Evolutionary conservation across 2,329 filamentous ascomycete species (phyloP), one percentile per base, ranked within the genome.

Genomic region (Epichloe hybrida): DNA sequence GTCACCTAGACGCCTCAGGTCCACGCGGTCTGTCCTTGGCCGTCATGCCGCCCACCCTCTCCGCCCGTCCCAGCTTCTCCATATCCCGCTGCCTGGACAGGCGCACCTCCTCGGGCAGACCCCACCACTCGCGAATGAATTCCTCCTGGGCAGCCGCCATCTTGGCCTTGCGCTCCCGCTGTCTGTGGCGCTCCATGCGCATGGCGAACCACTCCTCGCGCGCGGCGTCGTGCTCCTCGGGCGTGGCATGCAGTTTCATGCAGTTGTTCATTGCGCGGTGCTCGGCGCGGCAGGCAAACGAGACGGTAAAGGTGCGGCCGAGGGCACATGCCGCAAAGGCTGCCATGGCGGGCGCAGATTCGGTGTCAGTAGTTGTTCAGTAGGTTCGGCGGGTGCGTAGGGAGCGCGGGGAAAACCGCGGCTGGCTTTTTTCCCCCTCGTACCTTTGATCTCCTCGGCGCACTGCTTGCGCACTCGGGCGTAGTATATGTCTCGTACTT

Each of bases 261-360:
- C 93, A 98, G 54, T 73, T 76, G 71, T 98, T 98, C 93, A 98
- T 98, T 37, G 77, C 75, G 55, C 84, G 81, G 61, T 89, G 85
- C 62, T 90, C 77, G 46, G 76, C 70, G 50, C 88, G 84, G 72
- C 93, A 98, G 49, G 82, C 79, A 74, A 93, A 96, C 12, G 89
- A 85, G 52, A 93, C 86, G 51, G 84, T 89, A 60, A 97, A 80
- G 5, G 90, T 97, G 57, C 88, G 86, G 63, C 84, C 83, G 47
- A 84, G 76, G 49, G 90, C 90, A 75, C 93, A 98, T 58, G 84
- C 82, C 52, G 93, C 93, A 66, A 98, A 98, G 54, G 86, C 91
- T 48, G 20, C 6, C 31, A 3, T 9, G 17, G 17, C 17, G 17
- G 37, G 15, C 15, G 27, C 27, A 27, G 27, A 31, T 31, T 31